Base-by-base conservation (phyloP, 768 basidiomycete species). In the Pholiota molesta region DNA sequence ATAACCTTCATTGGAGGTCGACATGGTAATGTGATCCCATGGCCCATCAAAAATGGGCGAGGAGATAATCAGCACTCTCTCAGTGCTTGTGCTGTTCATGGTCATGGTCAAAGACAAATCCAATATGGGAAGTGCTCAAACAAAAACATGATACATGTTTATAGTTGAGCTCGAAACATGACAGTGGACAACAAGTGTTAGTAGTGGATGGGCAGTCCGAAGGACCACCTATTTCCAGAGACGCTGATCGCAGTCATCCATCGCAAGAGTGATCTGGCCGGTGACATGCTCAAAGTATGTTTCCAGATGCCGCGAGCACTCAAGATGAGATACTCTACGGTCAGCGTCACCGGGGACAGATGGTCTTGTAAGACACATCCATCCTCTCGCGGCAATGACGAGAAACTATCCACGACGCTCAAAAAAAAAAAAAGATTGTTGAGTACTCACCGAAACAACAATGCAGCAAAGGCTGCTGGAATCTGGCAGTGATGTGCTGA, bases 171-270 rank as follows among this genome's bases (percentile, higher is more conserved):
- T 10, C 53, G 10, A 37, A 55, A 29, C 19, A 37, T 19, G 10
- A 40, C 19, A 29, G 35, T 19, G 21, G 53, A n/a, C n/a, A 28
- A 21, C 33, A 55, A 44, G 35, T 35, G 14, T 29, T 21, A 53
- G 45, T 29, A 37, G n/a, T 14, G n/a, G 37, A 40, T 23, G 59
- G 35, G 52, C 39, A 44, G 35, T 19, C 19, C 49, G n/a, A 53
- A 44, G 40, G 33, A 49, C 35, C 33, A 58, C 59, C 52, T 39
- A 54, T 55, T 55, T 47, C 52, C 58, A 55, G 78, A 76, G 84
- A 80, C 85, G 76, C 77, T 80, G 4, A 79, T 81, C 83, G 86
- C 85, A 88, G 86, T 88, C 86, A 87, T 88, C 87, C 86, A 88
- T 88, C 87, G 87, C 87, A 88, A 81, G 85, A 87, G 78, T 76